Evolutionary conservation across 345 rosid species (phyloP).

Genomic region (Gossypium thurberi): DNA sequence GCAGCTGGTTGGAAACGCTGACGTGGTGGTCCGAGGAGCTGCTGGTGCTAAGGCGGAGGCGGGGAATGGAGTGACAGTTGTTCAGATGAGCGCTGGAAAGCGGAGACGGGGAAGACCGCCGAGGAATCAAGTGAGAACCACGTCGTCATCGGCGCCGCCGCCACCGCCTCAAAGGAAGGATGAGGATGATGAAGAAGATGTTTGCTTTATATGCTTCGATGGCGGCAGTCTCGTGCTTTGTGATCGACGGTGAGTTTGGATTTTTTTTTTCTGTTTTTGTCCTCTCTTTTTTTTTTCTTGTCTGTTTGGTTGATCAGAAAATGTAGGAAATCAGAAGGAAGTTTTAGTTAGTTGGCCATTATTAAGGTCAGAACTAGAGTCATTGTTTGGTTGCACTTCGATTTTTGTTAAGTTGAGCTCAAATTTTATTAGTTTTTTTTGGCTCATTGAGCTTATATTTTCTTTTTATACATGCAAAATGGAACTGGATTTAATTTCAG

Average conservation of each 20-base stretch:
- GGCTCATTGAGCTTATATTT: neutral
- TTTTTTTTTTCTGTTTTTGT: neutral
- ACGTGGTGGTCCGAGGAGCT: conserved; percentile 7
- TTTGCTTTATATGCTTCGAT: conserved; percentile 96
- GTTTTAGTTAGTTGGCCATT: neutral
- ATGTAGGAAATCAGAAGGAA: neutral
- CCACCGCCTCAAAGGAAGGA: conserved; percentile 24
- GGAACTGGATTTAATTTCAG: neutral
- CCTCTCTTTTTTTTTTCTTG: neutral
- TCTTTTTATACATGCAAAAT: neutral
- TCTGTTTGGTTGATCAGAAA: conserved; percentile 1
- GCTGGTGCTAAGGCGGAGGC: conserved; percentile 13
- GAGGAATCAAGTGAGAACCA: conserved; percentile 22
- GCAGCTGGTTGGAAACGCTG: conserved; percentile 27
- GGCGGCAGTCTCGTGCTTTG: conserved; percentile 97
- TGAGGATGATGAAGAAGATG: conserved; percentile 87
- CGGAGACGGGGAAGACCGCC: conserved; percentile 83
- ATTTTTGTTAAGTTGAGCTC: neutral
- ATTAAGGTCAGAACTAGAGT: neutral
- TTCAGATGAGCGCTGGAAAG: conserved; percentile 31
- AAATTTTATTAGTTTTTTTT: neutral
- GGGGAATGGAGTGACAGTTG: conserved; percentile 17
- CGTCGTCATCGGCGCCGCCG: conserved; percentile 8
- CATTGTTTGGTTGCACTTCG: neutral
- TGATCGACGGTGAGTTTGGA: conserved; percentile 75